phyloP scores from a whole-genome alignment of 768 basidiomycete genomes.

The Leccinellum albellum region DNA sequence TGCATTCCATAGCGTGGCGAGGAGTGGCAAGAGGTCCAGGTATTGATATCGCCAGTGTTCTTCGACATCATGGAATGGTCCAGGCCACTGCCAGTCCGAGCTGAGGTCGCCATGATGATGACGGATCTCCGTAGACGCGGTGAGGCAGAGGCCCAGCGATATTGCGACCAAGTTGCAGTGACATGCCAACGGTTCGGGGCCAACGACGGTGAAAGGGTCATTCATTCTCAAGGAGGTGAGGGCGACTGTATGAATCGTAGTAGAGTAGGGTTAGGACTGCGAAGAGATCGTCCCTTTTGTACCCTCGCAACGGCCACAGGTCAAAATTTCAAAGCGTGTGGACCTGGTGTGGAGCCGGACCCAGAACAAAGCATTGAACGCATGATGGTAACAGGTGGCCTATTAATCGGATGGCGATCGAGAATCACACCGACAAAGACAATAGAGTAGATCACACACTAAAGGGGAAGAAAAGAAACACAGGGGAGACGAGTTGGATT shows the following conservation, averaged over 20 bases:
- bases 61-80: too few species aligned
- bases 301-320: neutral
- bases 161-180: neutral
- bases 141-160: neutral
- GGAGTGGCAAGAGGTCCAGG: neutral
- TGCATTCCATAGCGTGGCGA: neutral
- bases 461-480: neutral
- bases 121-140: neutral
- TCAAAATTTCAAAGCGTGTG: neutral
- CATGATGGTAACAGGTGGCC: neutral
- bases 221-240: neutral
- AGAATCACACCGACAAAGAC: neutral
- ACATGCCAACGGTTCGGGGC: neutral
- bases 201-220: neutral
- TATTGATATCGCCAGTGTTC: neutral
- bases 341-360: neutral
- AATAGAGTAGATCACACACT: neutral
- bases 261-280: neutral
- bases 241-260: neutral
- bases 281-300: neutral
- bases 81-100: neutral
- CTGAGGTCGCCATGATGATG: neutral
- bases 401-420: neutral
- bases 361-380: neutral
- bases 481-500: too few species aligned